Percentiles rank a stretch among this genome's conserved stretches.
Conservation (phyloP, 2,329 filamentous ascomycete genomes). For the Alternaria burnsii region DNA sequence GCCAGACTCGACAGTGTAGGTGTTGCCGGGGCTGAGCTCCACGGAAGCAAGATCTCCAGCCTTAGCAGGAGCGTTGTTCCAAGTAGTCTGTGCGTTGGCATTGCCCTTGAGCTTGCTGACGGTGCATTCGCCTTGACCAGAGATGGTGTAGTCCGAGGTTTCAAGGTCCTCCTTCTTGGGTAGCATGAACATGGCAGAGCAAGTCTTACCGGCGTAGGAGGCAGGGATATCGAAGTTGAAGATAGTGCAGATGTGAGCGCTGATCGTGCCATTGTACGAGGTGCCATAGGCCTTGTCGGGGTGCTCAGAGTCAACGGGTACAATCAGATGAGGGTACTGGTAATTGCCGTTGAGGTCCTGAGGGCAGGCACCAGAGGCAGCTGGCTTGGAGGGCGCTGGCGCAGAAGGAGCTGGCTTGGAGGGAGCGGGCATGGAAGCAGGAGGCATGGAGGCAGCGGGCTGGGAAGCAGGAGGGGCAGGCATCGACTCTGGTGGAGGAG, state of each 20-base stretch:
- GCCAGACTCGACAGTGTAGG: constrained; percentile 63
- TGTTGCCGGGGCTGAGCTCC: constrained; percentile 60
- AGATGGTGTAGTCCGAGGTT: constrained; percentile 66
- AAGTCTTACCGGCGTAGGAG: constrained; percentile 64
- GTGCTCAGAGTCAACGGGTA: constrained; percentile 65
- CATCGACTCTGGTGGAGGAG: background rate
- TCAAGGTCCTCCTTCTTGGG: constrained; percentile 65
- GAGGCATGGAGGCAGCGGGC: background rate
- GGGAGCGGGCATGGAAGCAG: background rate
- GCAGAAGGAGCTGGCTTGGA: background rate
- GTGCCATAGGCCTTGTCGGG: constrained; percentile 64
- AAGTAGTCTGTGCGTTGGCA: constrained; percentile 62
- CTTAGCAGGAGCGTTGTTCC: constrained; percentile 59
- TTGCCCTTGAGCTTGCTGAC: constrained; percentile 60
- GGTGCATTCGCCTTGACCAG: constrained; percentile 62
- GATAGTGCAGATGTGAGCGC: constrained; percentile 61
- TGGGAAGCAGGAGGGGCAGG: background rate
- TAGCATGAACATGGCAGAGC: constrained; percentile 72
- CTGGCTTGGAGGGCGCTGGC: background rate
- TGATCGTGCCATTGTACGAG: constrained; percentile 61
- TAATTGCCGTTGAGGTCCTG: constrained; percentile 35
- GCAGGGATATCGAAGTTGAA: constrained; percentile 75
- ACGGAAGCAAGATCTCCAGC: constrained; percentile 52
- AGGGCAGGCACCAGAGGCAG: constrained; percentile 22
- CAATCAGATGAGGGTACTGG: constrained; percentile 61